Conservation (phyloP, 768 basidiomycete species). For the Scleroderma bovista region DNA sequence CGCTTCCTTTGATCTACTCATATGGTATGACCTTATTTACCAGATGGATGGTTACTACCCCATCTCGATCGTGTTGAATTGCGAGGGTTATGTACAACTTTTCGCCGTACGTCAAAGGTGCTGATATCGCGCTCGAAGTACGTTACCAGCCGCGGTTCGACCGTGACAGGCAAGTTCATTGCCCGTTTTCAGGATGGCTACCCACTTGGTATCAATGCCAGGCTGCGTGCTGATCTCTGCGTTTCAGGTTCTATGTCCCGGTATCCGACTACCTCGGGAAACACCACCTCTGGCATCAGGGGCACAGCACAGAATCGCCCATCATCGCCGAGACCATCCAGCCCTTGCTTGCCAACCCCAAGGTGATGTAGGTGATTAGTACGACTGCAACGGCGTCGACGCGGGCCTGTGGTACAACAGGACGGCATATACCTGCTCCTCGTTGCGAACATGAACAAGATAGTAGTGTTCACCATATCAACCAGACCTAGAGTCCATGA, state of each 20-base stretch:
- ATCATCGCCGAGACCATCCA: no score
- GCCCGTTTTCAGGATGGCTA: conserved; percentile 12
- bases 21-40: conserved; percentile 49
- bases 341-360: no score
- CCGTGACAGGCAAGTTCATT: conserved; percentile 32
- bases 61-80: conserved; percentile 49
- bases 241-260: conserved; percentile 24
- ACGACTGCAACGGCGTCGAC: no score
- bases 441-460: no score
- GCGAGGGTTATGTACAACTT: conserved; percentile 56
- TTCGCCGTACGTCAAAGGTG: conserved; percentile 49
- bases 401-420: no score
- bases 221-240: neutral
- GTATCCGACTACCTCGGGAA: conserved; percentile 24
- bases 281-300: no score
- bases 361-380: no score
- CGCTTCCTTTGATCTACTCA: conserved; percentile 59
- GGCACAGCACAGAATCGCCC: no score
- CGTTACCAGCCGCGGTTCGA: no score
- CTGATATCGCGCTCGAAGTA: conserved; percentile 68
- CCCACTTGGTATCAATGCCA: conserved; percentile 47
- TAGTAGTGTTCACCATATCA: no score
- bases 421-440: no score
- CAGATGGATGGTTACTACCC: conserved; percentile 56
- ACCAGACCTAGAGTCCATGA: no score